phyloP scores from a whole-genome alignment of 129 eudicot genomes.

The Erigeron canadensis region DNA sequence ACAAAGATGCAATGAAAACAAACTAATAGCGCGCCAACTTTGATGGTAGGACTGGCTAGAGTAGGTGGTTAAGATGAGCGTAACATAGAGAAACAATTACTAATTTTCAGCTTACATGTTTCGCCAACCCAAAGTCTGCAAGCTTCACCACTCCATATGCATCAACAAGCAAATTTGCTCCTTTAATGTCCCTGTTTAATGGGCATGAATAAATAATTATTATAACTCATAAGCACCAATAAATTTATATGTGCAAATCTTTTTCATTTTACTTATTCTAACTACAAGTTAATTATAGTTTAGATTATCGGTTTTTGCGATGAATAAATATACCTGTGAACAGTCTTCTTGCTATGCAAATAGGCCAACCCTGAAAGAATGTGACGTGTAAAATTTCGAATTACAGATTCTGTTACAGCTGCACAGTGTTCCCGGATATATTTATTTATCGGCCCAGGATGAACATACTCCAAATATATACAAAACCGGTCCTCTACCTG shows the following conservation, averaged over 20 bases:
- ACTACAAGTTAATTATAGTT: not conserved
- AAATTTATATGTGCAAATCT: not conserved
- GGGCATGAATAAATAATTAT: conserved; percentile 9
- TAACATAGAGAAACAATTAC: conserved; percentile 9
- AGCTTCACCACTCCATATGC: conserved; percentile 92
- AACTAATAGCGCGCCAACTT: too few species aligned
- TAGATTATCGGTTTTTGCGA: conserved; percentile 4
- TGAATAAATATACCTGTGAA: conserved; percentile 65
- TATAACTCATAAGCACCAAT: too few species aligned
- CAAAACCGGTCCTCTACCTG: conserved; percentile 82
- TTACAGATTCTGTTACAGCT: conserved; percentile 84
- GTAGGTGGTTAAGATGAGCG: conserved; percentile 10
- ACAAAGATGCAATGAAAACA: not conserved
- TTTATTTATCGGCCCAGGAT: conserved; percentile 80
- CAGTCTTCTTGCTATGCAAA: conserved; percentile 78
- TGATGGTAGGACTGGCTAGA: too few species aligned
- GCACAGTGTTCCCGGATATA: conserved; percentile 75
- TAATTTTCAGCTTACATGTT: conserved; percentile 64
- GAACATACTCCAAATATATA: conserved; percentile 91
- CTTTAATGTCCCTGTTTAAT: conserved; percentile 82
- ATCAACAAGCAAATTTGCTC: conserved; percentile 94
- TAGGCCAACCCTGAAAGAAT: conserved; percentile 85
- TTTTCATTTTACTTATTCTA: not conserved
- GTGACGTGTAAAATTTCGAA: conserved; percentile 90
- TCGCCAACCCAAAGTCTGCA: conserved; percentile 96